phyloP scores from a whole-genome alignment of 441 rosid species.

The Aleurites moluccanus region DNA sequence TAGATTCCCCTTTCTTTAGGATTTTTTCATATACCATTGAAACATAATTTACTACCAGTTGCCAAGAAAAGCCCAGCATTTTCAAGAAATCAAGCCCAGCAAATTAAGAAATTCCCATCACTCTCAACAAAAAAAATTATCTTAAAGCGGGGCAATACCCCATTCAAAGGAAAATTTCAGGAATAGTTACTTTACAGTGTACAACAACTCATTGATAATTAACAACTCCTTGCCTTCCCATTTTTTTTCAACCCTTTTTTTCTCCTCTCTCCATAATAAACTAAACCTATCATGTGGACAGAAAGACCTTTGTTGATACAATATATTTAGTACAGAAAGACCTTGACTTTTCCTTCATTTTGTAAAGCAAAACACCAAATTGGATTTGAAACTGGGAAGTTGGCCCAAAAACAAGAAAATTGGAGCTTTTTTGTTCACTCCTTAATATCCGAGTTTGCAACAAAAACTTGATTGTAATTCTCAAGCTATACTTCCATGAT shows the following conservation, averaged over 20 bases:
- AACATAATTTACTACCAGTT: background rate
- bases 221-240: background rate
- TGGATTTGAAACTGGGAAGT: background rate
- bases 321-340: no score
- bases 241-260: background rate
- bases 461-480: background rate
- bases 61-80: slow-evolving; percentile 8
- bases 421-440: slow-evolving; percentile 7
- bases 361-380: slow-evolving; percentile 1
- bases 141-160: background rate
- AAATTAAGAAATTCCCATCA: background rate
- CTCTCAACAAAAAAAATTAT: background rate
- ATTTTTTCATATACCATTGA: background rate
- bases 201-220: background rate
- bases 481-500: slow-evolving; percentile 76
- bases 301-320: no score
- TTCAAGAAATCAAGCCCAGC: background rate
- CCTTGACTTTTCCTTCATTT: background rate
- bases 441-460: slow-evolving; percentile 3
- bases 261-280: background rate
- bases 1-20: background rate
- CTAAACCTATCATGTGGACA: background rate
- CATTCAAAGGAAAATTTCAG: background rate
- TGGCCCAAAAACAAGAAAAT: slow-evolving; percentile 1
- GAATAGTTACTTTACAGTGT: slow-evolving; percentile 13